Evolutionary conservation across 192 early-diverging fungal species (phyloP), one percentile per base, ranked within the genome.

Genomic region (Backusella tuberculispora): DNA sequence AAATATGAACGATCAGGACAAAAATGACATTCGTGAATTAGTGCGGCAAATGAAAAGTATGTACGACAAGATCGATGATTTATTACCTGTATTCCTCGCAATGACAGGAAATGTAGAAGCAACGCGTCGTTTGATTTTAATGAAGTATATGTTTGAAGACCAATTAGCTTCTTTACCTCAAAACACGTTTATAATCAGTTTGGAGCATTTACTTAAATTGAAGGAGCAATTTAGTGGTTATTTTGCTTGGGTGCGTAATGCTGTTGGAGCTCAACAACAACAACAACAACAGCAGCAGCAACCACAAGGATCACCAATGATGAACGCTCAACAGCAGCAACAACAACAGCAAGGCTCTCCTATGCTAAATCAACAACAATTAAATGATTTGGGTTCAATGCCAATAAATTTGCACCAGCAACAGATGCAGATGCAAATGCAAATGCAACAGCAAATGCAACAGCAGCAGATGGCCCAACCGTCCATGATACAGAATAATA

Each of bases 81-180:
- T 87, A 42, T 74, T 87, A 50, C 86, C 86, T 1, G 56, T 84
- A 0, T 85, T 87, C 71, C 78, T 80, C 63, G 83, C 86, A 1
- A n/a, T 87, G 40, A 85, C 86, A 1, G 42, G 38, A 14, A 85
- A 85, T 26, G 44, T 74, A 0, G 86, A 87, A 50, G 84, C 86
- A 10, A 87, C 83, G 12, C 60, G 76, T 13, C 74, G 83, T 2
- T 73, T 87, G n/a, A 85, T 87, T 45, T 63, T 83, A 43, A 83
- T 87, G 84, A 87, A 87, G 72, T 83, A 78, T 69, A 85, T 85
- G 84, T 85, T 87, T 69, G 78, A 87, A 63, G 84, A 84, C 56
- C 86, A 87, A 46, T 70, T 87, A 5, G 81, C 81, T 8, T 44
- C 74, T 4, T 42, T 87, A 5, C 74, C 81, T 38, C 86, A 83